Percentiles rank a stretch among this genome's conserved stretches.
These are phyloP conservation scores for Meredithiella fracta DNA, from an alignment of 2,329 filamentous ascomycete species.

Conservation along the genomic window DNA sequence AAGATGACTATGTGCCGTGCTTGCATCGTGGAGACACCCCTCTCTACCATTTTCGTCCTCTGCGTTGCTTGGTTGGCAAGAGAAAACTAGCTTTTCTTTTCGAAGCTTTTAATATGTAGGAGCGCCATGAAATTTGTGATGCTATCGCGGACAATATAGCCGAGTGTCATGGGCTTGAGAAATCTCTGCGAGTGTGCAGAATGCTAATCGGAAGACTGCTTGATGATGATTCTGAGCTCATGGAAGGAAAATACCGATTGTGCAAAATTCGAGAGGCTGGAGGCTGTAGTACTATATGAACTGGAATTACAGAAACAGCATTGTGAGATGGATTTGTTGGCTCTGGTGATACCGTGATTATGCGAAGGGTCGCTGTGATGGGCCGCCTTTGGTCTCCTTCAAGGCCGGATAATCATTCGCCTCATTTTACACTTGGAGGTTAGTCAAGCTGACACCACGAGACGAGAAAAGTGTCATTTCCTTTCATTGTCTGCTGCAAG, in stretches of 20 bases:
- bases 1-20: background rate
- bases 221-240: too few relatives aligned
- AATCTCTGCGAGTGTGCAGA: background rate
- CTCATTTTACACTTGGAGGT: background rate
- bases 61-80: background rate
- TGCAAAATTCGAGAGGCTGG: background rate
- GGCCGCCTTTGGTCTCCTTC: background rate
- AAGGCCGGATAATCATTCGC: background rate
- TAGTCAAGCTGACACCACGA: background rate
- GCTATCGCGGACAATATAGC: too few relatives aligned
- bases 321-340: background rate
- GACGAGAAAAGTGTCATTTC: background rate
- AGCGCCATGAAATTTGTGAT: background rate
- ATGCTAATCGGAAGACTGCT: background rate
- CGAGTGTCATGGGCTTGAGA: background rate
- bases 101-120: background rate
- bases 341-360: background rate
- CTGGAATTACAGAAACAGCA: too few relatives aligned
- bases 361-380: background rate
- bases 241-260: too few relatives aligned
- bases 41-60: too few relatives aligned
- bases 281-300: too few relatives aligned
- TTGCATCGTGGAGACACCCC: background rate
- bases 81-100: background rate
- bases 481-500: background rate